Base-by-base conservation (phyloP, 257 asterid genomes). In the Solanum ossicruentum region DNA sequence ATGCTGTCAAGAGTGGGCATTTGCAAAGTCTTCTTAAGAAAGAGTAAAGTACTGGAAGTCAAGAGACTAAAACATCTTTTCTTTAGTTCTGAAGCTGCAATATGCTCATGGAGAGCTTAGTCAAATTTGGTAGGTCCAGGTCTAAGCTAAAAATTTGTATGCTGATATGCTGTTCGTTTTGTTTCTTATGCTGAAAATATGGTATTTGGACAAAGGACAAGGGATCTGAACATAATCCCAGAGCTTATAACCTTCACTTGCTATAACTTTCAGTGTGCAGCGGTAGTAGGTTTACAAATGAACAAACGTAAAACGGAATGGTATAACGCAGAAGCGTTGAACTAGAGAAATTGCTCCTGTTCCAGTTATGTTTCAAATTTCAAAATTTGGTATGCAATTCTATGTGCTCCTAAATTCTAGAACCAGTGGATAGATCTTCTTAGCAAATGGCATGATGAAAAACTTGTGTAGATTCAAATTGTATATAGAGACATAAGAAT, bases 1-100 rank as follows among this genome's bases (percentile, higher is more conserved):
- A 13, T n/a, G 89, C 93, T 78, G 90, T 83, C 45, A 80, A 72
- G 78, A 86, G 83, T 56, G 93, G 91, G 65, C 83, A 82, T 81
- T 60, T 91, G 86, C 84, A 85, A 49, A 84, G 80, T 28, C 91
- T 91, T 81, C 87, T 91, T 12, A 81, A 88, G 80, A 86, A 83
- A 71, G 90, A 79, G 78, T 90, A 71, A 89, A 13, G 28, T 49
- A 20, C 57, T 54, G 52, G 15, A 60, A 41, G 61, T 72, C 57
- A 55, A 78, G 65, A 20, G 81, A 49, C 54, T 83, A 17, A 51
- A 83, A 56, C 81, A 32, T 67, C 65, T 32, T 45, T 23, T 5
- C 56, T 69, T 69, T 23, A 43, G 45, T 82, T 41, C 47, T 16
- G 65, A 78, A 58, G 77, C 77, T 82, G 75, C 77, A 26, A 26